Base-by-base conservation (phyloP, 176 grass and related monocot genomes). In the Oryza glumipatula region DNA sequence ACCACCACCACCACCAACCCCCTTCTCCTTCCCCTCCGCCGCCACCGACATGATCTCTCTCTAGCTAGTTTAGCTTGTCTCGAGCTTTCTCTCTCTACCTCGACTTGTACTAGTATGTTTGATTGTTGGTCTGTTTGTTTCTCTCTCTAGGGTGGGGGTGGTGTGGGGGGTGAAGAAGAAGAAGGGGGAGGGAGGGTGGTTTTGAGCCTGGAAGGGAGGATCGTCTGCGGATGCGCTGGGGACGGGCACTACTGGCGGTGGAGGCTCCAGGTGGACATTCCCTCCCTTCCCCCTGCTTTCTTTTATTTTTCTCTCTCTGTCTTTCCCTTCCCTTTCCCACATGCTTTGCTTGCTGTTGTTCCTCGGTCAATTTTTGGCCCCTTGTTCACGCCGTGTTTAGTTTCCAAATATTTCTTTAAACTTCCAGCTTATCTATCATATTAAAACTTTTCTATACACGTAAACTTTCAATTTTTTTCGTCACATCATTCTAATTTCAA, bases 1-100 rank as follows among this genome's bases (percentile, higher is more conserved):
- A 35, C 33, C 47, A 15, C 38, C 38, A 12, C 79, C 39, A 41
- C 39, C 39, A 6, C 38, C 38, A 39, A 7, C 38, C 39, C 23
- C 70, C 72, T 76, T 88, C 70, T 73, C 73, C 13, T 64, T 49
- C 16, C 46, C 72, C 63, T 33, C 17, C 45, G 87, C 88, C 36
- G 79, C 9, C 6, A 70, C 47, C 19, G 86, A 56, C 88, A 86
- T 90, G 78, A 66, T 83, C 66, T 61, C 35, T 69, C 74, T 32
- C 38, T 28, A 28, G 28, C 28, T 28, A 28, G 38, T 51, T 39
- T 76, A 26, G 36, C 16, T 46, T 3, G 22, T 36, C 49, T 71
- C 66, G n/a, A 4, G 45, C 11, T 11, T 16, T 39, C 16, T 41
- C 33, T 67, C 82, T 39, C 58, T 46, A 1, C 7, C 43, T 44